These are phyloP conservation scores for Colletotrichum tabaci DNA, from an alignment of 2,329 filamentous ascomycete genomes.

Conservation along the genomic window DNA sequence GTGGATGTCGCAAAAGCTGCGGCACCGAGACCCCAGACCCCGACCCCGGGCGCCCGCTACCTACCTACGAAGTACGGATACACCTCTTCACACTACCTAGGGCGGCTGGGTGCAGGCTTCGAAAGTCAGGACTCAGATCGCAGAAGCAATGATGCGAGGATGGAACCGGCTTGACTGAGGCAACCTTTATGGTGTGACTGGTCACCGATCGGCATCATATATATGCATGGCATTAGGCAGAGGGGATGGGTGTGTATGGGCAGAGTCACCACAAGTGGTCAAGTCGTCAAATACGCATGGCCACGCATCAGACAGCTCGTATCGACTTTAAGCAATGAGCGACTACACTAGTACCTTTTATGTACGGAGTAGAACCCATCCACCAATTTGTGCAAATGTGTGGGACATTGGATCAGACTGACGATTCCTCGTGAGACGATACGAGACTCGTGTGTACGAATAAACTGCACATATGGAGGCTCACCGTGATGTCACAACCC, in stretches of 20 bases:
- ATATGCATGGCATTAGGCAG: slow-evolving; percentile 4
- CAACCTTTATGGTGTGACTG: slow-evolving; percentile 26
- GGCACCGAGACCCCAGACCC: slow-evolving; percentile 19
- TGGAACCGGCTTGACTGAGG: slow-evolving; percentile 26
- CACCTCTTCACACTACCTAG: not conserved
- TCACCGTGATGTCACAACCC: slow-evolving; percentile 39
- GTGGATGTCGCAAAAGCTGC: slow-evolving; percentile 39
- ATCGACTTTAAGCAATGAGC: slow-evolving; percentile 3
- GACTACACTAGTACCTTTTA: not conserved
- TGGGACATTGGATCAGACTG: slow-evolving; percentile 36
- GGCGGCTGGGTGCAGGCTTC: slow-evolving; percentile 35
- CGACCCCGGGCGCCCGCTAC: slow-evolving; percentile 26
- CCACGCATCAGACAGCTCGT: slow-evolving; percentile 32
- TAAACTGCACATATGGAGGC: not conserved
- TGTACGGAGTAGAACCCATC: not conserved
- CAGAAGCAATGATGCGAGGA: slow-evolving; percentile 24
- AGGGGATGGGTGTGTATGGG: slow-evolving; percentile 16
- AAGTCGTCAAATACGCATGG: slow-evolving; percentile 5
- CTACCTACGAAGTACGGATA: too few species aligned
- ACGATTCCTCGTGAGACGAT: slow-evolving; percentile 25
- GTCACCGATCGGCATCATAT: not conserved
- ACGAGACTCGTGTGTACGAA: slow-evolving; percentile 19
- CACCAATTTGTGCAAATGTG: slow-evolving; percentile 16
- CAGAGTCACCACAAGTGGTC: not conserved
- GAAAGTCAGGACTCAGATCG: slow-evolving; percentile 7